phyloP scores from a whole-genome alignment of 2,329 filamentous ascomycete species.

The Talaromyces amestolkiae region DNA sequence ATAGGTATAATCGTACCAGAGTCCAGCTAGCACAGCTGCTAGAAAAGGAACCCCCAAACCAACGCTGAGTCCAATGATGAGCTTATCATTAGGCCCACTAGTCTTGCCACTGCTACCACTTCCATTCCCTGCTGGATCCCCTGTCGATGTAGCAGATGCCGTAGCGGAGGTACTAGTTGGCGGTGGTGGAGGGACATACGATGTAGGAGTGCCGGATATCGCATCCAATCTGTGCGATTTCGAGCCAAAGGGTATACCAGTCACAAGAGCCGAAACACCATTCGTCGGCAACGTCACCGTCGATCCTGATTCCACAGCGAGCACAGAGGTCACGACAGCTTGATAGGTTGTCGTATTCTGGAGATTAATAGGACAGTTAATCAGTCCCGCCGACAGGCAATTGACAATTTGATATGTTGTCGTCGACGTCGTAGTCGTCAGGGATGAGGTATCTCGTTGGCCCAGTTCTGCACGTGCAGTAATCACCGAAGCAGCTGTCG shows the following conservation, averaged over 20 bases:
- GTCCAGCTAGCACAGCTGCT: background rate
- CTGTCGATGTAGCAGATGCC: conserved; percentile 20
- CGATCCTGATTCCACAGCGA: conserved; percentile 41
- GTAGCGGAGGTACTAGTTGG: conserved; percentile 14
- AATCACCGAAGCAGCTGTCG: conserved; percentile 22
- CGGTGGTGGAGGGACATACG: conserved; percentile 39
- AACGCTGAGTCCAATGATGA: conserved; percentile 52
- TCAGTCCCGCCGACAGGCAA: conserved; percentile 44
- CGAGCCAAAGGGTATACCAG: conserved; percentile 45
- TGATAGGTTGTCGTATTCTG: conserved; percentile 41
- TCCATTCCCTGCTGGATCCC: background rate
- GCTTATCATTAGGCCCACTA: conserved; percentile 31
- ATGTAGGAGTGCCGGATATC: conserved; percentile 47
- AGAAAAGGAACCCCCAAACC: conserved; percentile 32
- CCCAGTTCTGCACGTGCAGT: conserved; percentile 21
- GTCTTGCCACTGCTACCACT: conserved; percentile 33
- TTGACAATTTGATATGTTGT: conserved; percentile 46
- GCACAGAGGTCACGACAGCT: conserved; percentile 40
- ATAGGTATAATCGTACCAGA: background rate
- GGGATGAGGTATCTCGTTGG: conserved; percentile 28
- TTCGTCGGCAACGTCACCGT: conserved; percentile 43
- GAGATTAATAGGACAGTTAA: conserved; percentile 53
- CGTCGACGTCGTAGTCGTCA: conserved; percentile 38
- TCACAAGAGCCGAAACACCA: conserved; percentile 27
- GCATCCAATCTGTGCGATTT: conserved; percentile 37